Base-by-base conservation (phyloP, 2,329 filamentous ascomycete genomes). In the Cordyceps cateniannulata region DNA sequence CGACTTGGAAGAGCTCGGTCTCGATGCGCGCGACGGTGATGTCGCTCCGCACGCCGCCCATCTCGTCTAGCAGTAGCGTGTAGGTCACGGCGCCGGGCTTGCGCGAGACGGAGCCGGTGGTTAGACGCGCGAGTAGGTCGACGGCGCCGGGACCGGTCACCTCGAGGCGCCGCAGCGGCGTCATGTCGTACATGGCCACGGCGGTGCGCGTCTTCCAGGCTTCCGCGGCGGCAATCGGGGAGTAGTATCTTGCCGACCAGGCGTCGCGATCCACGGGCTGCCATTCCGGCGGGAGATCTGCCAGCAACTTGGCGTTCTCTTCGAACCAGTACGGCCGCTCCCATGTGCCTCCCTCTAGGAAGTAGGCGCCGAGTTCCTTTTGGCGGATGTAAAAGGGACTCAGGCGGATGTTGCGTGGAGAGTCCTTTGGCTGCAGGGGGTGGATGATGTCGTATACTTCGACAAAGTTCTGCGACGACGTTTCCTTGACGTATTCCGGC, bases 391-490 rank as follows among this genome's bases (percentile, higher is more conserved):
- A 74, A 67, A 87, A 87, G 0, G 85, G 84, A 63, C 81, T 85
- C 16, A 81, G 71, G 7, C 85, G 81, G 2, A 87, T 74, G 61
- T 84, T 80, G 0, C 85, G 79, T 0, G 84, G 85, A 0, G 81
- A 85, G 0, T 79, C 74, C 29, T 78, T 79, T 0, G 83, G 84
- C 57, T 84, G 81, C 0, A 85, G 73, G 0, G 85, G 85, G 62
- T 87, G 85, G 0, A 87, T 63, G 44, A 87, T 85, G 62, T 87
- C 84, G 71, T 87, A 87, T 1, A 87, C 79, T 64, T 87, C 85
- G 25, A 83, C 79, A 54, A 87, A 87, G 65, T 84, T 85, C 66
- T 85, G 83, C 50, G 80, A 75, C 0, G 80, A 81, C 0, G 85
- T 86, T 70, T 87, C 83, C 25, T 69, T 75, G 56, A 87, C 76